Conservation (phyloP, 2,329 filamentous ascomycete genomes). For the Hirsutella thompsonii region DNA sequence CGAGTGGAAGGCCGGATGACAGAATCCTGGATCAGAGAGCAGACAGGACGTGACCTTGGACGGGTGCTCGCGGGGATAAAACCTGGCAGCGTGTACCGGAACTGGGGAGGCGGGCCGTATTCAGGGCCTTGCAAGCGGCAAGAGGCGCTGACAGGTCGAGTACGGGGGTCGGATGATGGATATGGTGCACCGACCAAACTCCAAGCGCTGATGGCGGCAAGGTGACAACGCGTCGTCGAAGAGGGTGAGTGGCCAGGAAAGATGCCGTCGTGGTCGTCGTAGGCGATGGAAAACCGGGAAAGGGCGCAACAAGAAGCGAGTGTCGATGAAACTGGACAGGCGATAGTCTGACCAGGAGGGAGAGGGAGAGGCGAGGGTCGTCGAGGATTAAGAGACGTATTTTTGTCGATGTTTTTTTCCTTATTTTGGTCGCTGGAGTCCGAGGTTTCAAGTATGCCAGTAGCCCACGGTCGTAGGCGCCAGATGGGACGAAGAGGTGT, state of each 20-base stretch:
- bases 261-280: neutral
- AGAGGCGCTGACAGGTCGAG: neutral
- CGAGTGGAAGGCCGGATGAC: neutral
- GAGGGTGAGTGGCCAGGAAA: neutral
- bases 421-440: neutral
- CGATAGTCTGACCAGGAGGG: neutral
- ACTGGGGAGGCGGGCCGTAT: no score
- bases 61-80: no score
- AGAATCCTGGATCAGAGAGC: no score
- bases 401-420: neutral
- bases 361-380: neutral
- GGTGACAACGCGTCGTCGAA: neutral
- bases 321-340: constrained; percentile 1
- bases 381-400: neutral
- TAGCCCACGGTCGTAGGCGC: neutral
- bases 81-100: no score
- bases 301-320: neutral
- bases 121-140: neutral
- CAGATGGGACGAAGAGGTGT: neutral
- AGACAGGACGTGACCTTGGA: no score
- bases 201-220: neutral
- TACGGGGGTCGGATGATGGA: neutral
- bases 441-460: neutral
- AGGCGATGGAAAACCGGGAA: neutral
- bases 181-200: neutral